Base-by-base conservation (phyloP, 2,329 filamentous ascomycete species). In the Furcasterigmium sp. region DNA sequence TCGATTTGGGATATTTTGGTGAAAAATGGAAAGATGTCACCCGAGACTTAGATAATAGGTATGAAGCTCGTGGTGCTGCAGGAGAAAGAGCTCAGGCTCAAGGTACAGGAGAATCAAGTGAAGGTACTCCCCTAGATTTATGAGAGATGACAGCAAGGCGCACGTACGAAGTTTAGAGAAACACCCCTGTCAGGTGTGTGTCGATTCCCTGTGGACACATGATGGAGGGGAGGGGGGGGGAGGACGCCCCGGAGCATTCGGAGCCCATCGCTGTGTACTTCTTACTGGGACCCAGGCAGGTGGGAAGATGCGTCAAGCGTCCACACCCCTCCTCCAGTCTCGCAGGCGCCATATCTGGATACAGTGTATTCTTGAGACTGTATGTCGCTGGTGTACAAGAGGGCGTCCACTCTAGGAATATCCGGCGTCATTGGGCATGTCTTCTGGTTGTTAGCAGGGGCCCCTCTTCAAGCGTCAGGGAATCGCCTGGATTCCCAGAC, bases 71-170 rank as follows among this genome's bases (percentile, higher is more conserved):
- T 11, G 23, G n/a, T 14, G 30, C 29, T 44, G 38, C 19, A 21
- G 14, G 25, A 39, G 37, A 28, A 30, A 14, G 23, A 11, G 23
- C 8, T 23, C 41, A 15, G 28, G 18, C 32, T 17, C 30, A 35
- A 9, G n/a, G 23, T 26, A 7, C 23, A 26, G 23, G 32, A 18
- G 25, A 23, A 37, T 34, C n/a, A 32, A 26, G 23, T 26, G 32
- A 35, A 35, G 32, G 32, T 18, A 26, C 14, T 35, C n/a, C 32
- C n/a, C 32, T 10, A 35, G 32, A 35, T 35, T 35, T 35, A 35
- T 35, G 32, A 35, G 32, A 35, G 32, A 35, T 35, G 32, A 35
- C 32, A 35, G n/a, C n/a, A 32, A 35, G 32, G 18, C 32, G 32
- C 32, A 35, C 11, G 32, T 15, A 6, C 15, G 15, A 35, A 35